phyloP scores from a whole-genome alignment of 2,329 filamentous ascomycete species.

The Venturia aucupariae region DNA sequence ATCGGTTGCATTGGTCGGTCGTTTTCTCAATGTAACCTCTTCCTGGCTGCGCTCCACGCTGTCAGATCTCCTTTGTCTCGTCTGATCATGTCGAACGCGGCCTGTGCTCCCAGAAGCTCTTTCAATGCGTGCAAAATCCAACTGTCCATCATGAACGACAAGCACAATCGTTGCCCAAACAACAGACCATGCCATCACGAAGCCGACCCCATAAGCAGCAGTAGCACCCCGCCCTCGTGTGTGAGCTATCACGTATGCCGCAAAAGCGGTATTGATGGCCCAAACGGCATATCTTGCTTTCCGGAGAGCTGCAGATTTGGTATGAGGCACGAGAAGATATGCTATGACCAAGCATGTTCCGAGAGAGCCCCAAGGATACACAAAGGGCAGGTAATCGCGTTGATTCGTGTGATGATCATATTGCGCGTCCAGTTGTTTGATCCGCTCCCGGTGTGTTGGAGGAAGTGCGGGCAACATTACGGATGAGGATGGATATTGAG shows the following conservation, averaged over 20 bases:
- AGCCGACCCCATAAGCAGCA: conserved; percentile 45
- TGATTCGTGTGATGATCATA: conserved; percentile 32
- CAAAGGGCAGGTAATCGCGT: conserved; percentile 32
- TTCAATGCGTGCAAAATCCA: conserved; percentile 48
- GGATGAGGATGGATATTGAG: not conserved
- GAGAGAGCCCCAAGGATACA: conserved; percentile 34
- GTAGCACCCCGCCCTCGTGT: conserved; percentile 42
- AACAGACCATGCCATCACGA: conserved; percentile 45
- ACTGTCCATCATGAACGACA: conserved; percentile 46
- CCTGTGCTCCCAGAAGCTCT: conserved; percentile 21
- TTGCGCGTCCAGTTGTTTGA: conserved; percentile 28
- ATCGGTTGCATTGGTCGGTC: conserved; percentile 12
- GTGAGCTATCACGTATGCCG: conserved; percentile 34
- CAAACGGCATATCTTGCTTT: conserved; percentile 39
- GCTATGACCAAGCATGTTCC: conserved; percentile 35
- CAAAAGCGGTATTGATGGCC: conserved; percentile 33
- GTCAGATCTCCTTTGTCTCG: not conserved
- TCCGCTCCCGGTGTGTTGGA: conserved; percentile 5
- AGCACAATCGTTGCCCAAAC: conserved; percentile 46
- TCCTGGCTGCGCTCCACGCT: not conserved
- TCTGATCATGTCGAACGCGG: not conserved
- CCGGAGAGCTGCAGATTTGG: conserved; percentile 28
- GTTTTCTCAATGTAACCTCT: too few species aligned
- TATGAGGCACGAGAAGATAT: conserved; percentile 44
- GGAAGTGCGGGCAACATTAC: not conserved